Evolutionary conservation across 139 green algal species (phyloP), one percentile per base, ranked within the genome.

Genomic region (Chlorella ohadii): DNA sequence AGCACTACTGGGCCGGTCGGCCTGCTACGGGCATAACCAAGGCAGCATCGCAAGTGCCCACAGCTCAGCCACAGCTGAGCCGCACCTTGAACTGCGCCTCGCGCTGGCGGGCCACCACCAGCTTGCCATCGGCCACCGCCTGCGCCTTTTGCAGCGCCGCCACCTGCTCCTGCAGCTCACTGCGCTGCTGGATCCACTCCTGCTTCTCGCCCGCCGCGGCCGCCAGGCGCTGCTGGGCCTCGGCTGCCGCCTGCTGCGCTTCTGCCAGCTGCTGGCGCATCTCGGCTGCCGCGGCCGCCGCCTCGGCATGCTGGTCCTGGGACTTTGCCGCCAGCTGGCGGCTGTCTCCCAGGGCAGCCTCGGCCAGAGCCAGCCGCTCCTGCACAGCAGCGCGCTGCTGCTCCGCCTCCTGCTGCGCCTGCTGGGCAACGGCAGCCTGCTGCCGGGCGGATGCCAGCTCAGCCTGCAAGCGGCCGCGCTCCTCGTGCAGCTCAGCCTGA

Each of bases 1-100:
- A n/a, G n/a, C n/a, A n/a, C n/a, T n/a, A n/a, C n/a, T n/a, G n/a
- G n/a, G n/a, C n/a, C n/a, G n/a, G n/a, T n/a, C n/a, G n/a, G n/a
- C n/a, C n/a, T n/a, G n/a, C n/a, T n/a, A n/a, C n/a, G n/a, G n/a
- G n/a, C n/a, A n/a, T n/a, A n/a, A n/a, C n/a, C n/a, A n/a, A n/a
- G n/a, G n/a, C 51, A 3, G 51, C 51, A 59, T 20, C 11, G 22
- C 51, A 59, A 59, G n/a, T n/a, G n/a, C n/a, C n/a, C n/a, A 22
- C 51, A 23, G 51, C 51, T 51, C 28, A 63, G 41, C 71, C 7
- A 41, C 68, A 19, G 6, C 36, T 47, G 5, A 16, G 19, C 67
- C 36, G 27, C 70, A 81, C 81, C 81, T 81, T 84, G 74, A 79
- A 72, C 51, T 88, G 79, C 11, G 65, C 51, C 41, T 88, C 84